Percentiles rank a stretch among this genome's conserved stretches.
Evolutionary conservation across 371 early-diverging fungal genomes (phyloP).

Genomic region (Nematocida displodere): DNA sequence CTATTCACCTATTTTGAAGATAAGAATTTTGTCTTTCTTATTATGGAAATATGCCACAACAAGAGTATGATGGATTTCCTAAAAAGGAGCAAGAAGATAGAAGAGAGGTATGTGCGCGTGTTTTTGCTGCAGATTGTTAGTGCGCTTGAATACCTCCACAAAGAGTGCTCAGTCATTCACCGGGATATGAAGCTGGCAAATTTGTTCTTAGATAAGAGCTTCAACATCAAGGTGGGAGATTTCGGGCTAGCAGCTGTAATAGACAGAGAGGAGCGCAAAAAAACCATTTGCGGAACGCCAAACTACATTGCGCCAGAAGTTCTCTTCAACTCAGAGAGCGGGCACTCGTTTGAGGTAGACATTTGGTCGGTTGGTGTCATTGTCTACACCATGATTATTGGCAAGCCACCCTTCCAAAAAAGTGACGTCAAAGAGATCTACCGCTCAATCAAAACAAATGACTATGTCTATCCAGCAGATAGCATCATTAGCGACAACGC

Average conservation of each 20-base stretch:
- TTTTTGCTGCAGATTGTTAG: conserved; percentile 76
- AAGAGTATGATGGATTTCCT: conserved; percentile 77
- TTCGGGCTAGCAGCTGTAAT: conserved; percentile 81
- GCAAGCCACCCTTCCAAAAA: conserved; percentile 87
- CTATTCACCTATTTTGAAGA: conserved; percentile 80
- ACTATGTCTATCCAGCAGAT: conserved; percentile 73
- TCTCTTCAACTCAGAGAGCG: conserved; percentile 71
- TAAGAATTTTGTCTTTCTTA: conserved; percentile 75
- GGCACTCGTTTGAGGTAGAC: conserved; percentile 90
- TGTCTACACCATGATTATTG: conserved; percentile 78
- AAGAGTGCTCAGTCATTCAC: conserved; percentile 76
- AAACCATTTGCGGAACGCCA: conserved; percentile 91
- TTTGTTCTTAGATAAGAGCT: conserved; percentile 74
- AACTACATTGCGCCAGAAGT: conserved; percentile 97
- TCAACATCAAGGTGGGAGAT: conserved; percentile 85
- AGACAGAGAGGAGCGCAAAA: conserved; percentile 62
- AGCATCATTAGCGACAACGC: conserved; percentile 70
- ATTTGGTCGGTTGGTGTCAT: conserved; percentile 93
- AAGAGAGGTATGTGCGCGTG: conserved; percentile 79
- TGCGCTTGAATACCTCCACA: conserved; percentile 78
- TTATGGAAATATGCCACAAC: conserved; percentile 85
- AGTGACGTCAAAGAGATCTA: conserved; percentile 75
- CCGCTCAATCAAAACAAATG: conserved; percentile 71
- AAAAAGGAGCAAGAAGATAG: conserved; percentile 71
- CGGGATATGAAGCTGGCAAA: conserved; percentile 93